Evolutionary conservation across 495 filamentous ascomycete species (phyloP).

Genomic region (Sordaria brevicollis): DNA sequence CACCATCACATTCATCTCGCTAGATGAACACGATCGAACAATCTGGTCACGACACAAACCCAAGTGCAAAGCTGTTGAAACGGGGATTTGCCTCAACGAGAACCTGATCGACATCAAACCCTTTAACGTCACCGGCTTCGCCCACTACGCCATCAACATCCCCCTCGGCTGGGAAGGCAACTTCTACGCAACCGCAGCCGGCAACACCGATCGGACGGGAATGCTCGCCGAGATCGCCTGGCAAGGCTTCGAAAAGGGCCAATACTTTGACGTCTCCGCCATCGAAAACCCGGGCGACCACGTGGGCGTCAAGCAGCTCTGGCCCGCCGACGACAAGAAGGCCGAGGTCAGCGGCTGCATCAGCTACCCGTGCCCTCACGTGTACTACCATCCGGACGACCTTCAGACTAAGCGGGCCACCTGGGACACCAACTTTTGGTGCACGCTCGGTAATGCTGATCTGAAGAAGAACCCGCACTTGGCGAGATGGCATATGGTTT

Average conservation of each 20-base stretch:
- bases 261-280: constrained; percentile 44
- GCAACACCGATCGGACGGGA: constrained; percentile 24
- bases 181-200: constrained; percentile 32
- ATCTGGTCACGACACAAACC: constrained; percentile 27
- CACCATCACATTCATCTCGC: constrained; percentile 37
- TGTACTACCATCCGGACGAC: constrained; percentile 41
- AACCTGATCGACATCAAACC: constrained; percentile 11
- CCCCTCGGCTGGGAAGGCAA: constrained; percentile 39
- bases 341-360: constrained; percentile 34
- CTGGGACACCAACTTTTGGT: constrained; percentile 23
- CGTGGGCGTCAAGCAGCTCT: constrained; percentile 35
- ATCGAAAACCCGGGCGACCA: constrained; percentile 40
- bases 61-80: neutral
- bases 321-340: constrained; percentile 19
- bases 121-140: constrained; percentile 21
- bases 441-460: constrained; percentile 26
- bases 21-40: constrained; percentile 34
- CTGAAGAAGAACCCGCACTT: neutral
- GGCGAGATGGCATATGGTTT: neutral
- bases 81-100: constrained; percentile 3
- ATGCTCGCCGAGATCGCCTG: constrained; percentile 45
- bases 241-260: constrained; percentile 29
- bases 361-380: constrained; percentile 35
- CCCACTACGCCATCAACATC: constrained; percentile 21
- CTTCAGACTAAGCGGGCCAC: constrained; percentile 33